These are phyloP conservation scores for Suhomyces guaymorum DNA, from an alignment of 1,139 yeast species.

Conservation along the genomic window DNA sequence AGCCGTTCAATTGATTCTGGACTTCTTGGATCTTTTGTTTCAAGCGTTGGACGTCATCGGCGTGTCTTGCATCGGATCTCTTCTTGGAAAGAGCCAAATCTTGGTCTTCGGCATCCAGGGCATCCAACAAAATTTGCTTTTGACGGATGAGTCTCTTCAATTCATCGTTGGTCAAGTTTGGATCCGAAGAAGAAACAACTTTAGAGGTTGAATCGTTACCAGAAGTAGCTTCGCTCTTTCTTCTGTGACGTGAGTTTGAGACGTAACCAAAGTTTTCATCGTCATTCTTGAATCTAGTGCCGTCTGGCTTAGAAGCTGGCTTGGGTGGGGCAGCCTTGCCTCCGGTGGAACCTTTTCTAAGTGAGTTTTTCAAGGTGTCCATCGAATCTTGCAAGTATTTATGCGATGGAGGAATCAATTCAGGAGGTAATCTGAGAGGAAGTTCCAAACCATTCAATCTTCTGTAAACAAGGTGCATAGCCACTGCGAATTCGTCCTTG, in stretches of 20 bases:
- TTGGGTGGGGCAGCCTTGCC: conserved; percentile 44
- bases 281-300: conserved; percentile 68
- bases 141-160: conserved; percentile 66
- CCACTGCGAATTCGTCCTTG: conserved; percentile 78
- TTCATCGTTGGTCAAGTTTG: conserved; percentile 46
- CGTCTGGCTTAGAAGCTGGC: conserved; percentile 40
- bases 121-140: conserved; percentile 67
- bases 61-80: conserved; percentile 26
- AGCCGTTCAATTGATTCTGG: conserved; percentile 49
- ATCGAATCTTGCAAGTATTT: conserved; percentile 52
- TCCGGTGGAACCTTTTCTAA: conserved; percentile 38
- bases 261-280: conserved; percentile 64
- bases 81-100: conserved; percentile 32
- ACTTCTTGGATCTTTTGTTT: conserved; percentile 60
- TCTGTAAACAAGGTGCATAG: conserved; percentile 80
- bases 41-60: conserved; percentile 59
- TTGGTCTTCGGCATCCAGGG: conserved; percentile 70
- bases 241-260: conserved; percentile 66
- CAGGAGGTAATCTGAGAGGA: conserved; percentile 73
- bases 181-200: conserved; percentile 28
- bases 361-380: conserved; percentile 43
- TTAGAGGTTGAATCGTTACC: conserved; percentile 14
- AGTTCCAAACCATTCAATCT: conserved; percentile 71
- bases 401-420: conserved; percentile 78
- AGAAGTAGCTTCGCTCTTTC: conserved; percentile 23